These are phyloP conservation scores for Panicum hallii DNA, from an alignment of 202 grass and related monocot species.

Conservation along the genomic window DNA sequence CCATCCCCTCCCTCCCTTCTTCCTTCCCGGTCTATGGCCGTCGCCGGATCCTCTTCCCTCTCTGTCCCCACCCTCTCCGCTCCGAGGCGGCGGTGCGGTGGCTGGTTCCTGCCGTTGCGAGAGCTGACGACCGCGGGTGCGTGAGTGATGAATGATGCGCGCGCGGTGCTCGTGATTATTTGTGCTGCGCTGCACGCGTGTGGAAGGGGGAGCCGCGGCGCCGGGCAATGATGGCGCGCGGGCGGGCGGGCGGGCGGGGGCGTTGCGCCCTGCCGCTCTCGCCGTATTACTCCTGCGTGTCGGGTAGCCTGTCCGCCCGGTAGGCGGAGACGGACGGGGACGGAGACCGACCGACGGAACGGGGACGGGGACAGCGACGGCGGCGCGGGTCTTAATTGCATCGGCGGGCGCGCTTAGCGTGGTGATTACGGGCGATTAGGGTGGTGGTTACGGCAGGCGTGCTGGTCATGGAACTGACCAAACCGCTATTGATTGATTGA, in stretches of 20 bases:
- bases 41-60: not conserved
- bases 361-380: not conserved
- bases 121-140: not conserved
- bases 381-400: too few relatives aligned
- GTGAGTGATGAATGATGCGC: constrained; percentile 1
- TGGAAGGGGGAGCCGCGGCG: not conserved
- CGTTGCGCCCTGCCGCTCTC: not conserved
- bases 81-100: not conserved
- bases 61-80: not conserved
- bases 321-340: not conserved
- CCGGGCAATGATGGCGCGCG: constrained; percentile 46
- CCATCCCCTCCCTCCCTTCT: constrained; percentile 50
- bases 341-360: constrained; percentile 5
- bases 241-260: not conserved
- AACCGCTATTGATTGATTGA: not conserved
- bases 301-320: constrained; percentile 27
- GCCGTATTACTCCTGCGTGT: not conserved
- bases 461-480: constrained; percentile 28
- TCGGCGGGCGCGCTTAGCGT: too few relatives aligned
- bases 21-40: not conserved
- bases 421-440: not conserved
- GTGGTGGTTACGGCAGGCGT: constrained; percentile 41
- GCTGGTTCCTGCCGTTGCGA: constrained; percentile 1
- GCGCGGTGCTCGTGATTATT: constrained; percentile 21
- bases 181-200: constrained; percentile 34